phyloP scores from a whole-genome alignment of 164 flowering plant genomes.

The Vitis rotundifolia region DNA sequence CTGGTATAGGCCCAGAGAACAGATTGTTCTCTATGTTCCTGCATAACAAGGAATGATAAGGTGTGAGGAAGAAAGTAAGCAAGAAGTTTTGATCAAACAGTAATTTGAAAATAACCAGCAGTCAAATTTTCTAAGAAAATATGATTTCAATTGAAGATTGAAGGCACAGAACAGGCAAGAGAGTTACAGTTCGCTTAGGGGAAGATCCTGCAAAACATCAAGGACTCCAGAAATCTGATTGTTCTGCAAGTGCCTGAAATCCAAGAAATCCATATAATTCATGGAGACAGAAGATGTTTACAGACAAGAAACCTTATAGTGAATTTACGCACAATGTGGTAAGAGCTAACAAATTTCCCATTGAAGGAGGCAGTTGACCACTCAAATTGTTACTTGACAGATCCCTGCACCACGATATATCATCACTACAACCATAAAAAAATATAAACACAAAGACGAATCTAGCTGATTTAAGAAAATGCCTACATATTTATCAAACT shows the following conservation, averaged over 20 bases:
- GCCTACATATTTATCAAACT: constrained; percentile 45
- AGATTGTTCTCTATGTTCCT: constrained; percentile 63
- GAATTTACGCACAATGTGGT: constrained; percentile 35
- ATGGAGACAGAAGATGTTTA: not conserved
- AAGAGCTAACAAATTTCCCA: constrained; percentile 46
- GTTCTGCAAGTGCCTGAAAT: constrained; percentile 56
- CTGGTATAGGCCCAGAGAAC: constrained; percentile 71
- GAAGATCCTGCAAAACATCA: constrained; percentile 57
- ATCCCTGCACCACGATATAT: constrained; percentile 40
- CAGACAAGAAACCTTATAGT: not conserved
- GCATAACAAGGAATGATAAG: not conserved
- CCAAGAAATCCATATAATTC: not conserved
- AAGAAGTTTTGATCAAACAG: not conserved
- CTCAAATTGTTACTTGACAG: constrained; percentile 50
- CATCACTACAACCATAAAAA: not conserved
- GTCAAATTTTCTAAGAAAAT: no score
- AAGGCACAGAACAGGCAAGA: constrained; percentile 3
- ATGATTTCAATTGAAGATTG: not conserved
- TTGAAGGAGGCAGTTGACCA: constrained; percentile 58
- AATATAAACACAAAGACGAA: constrained; percentile 1
- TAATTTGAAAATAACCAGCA: not conserved
- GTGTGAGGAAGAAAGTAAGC: not conserved
- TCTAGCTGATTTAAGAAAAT: not conserved
- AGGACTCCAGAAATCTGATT: constrained; percentile 53
- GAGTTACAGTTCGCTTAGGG: constrained; percentile 44